Conservation (phyloP, 306 rosid species). For the Urtica urens region DNA sequence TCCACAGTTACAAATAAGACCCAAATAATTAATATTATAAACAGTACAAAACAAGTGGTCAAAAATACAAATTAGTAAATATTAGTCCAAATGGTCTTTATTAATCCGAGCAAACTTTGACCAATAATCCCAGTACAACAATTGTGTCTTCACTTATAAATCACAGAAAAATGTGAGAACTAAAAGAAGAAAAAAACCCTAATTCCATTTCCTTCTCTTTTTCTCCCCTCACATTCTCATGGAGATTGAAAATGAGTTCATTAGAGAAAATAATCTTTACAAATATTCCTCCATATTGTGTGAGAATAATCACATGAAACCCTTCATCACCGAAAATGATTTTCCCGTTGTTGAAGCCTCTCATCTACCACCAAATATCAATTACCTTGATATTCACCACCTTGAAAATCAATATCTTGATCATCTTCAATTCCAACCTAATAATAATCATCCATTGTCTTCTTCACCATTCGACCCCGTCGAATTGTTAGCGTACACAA, state of each 20-base stretch:
- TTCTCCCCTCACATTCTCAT: slow-evolving; percentile 26
- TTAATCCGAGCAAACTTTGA: slow-evolving; percentile 21
- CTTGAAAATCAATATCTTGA: slow-evolving; percentile 19
- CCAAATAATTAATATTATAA: slow-evolving; percentile 13
- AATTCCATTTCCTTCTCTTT: slow-evolving; percentile 14
- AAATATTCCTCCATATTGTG: slow-evolving; percentile 19
- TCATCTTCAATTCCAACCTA: slow-evolving; percentile 18
- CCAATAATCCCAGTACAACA: too few relatives aligned
- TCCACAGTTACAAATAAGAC: slow-evolving; percentile 19
- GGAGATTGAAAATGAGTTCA: slow-evolving; percentile 36
- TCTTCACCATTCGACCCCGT: slow-evolving; percentile 37
- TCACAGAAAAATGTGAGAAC: too few relatives aligned
- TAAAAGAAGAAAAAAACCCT: slow-evolving; percentile 26
- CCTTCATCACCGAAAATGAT: slow-evolving; percentile 34
- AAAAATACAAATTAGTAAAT: neutral
- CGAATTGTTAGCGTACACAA: slow-evolving; percentile 14
- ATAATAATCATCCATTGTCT: slow-evolving; percentile 24
- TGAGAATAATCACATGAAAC: slow-evolving; percentile 22
- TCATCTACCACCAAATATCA: slow-evolving; percentile 29
- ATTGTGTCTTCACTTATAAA: too few relatives aligned
- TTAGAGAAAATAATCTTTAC: slow-evolving; percentile 25
- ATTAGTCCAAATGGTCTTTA: slow-evolving; percentile 10
- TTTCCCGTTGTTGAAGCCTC: slow-evolving; percentile 22
- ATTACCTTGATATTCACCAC: slow-evolving; percentile 51
- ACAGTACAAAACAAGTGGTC: neutral